Conservation (phyloP, 2,329 filamentous ascomycete genomes). For the Microdochium paspali region DNA sequence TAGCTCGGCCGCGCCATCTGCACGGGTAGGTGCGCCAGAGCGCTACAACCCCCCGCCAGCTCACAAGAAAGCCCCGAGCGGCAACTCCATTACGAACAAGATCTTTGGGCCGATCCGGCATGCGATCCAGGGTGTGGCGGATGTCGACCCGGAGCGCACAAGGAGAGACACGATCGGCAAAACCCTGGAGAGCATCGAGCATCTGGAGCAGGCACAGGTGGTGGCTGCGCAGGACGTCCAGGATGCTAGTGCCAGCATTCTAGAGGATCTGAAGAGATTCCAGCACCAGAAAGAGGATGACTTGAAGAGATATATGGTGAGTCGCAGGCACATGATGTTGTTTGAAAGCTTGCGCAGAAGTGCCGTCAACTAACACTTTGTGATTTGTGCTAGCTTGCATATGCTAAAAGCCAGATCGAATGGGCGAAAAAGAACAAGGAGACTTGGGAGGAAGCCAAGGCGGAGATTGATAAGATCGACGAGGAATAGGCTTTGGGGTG, state of each 20-base stretch:
- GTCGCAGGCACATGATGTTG: constrained; percentile 26
- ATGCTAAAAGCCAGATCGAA: constrained; percentile 85
- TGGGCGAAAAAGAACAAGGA: constrained; percentile 89
- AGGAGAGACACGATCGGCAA: constrained; percentile 91
- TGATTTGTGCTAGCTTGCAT: constrained; percentile 58
- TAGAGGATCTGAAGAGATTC: constrained; percentile 86
- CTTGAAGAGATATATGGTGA: constrained; percentile 88
- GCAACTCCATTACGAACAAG: constrained; percentile 86
- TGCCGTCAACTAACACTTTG: not conserved
- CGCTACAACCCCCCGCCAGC: constrained; percentile 32
- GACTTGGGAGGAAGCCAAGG: constrained; percentile 84
- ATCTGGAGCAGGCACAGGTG: constrained; percentile 84
- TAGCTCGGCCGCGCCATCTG: constrained; percentile 56
- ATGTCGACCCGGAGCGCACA: constrained; percentile 90
- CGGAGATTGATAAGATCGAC: constrained; percentile 83
- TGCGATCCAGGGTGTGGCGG: constrained; percentile 90
- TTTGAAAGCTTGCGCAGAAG: too few species aligned
- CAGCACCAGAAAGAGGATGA: constrained; percentile 95
- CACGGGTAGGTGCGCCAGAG: constrained; percentile 61
- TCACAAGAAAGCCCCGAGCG: constrained; percentile 75
- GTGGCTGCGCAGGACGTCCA: constrained; percentile 87
- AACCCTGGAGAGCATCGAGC: constrained; percentile 75
- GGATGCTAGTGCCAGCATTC: constrained; percentile 79
- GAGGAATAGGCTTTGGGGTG: constrained; percentile 33
- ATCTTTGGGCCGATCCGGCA: constrained; percentile 94